Evolutionary conservation across 306 rosid genomes (phyloP), one percentile per base, ranked within the genome.

Genomic region (Cucurbita maxima): DNA sequence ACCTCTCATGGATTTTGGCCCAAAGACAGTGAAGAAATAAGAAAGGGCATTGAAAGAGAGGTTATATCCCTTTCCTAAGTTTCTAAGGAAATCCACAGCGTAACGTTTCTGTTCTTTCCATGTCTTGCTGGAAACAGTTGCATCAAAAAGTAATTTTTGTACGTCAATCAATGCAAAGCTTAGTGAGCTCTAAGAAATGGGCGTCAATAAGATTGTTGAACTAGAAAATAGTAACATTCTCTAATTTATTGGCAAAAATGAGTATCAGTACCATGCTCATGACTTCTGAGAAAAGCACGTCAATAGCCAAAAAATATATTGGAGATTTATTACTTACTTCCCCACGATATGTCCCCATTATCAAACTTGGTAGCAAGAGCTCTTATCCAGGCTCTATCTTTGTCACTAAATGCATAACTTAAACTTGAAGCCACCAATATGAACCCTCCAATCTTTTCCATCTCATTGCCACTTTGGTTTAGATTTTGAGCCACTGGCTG

Each of bases 321-420:
- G 18, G 18, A 72, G 61, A 53, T 18, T 53, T 10, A 54, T 56
- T 72, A 54, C 76, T 72, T 10, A 51, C 12, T 16, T 67, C 72
- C 50, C n/a, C 38, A 11, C 0, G 18, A 69, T 10, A 18, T 18
- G 74, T 16, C 57, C 53, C 79, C 76, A 72, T 87, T 84, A 75
- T 73, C 76, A 38, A 91, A 76, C 77, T 91, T 94, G 68, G 82
- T 86, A 67, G 91, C 92, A 69, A 89, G 79, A 71, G 92, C 91
- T 74, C 84, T 78, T 72, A 89, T 83, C 99, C 97, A 90, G 72
- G 95, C 89, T 85, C 81, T 85, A 75, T 91, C 96, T 78, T 89
- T 94, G 44, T 75, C 69, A n/a, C 86, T 75, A 78, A 84, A 91
- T 48, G 99, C 92, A 85, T 90, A 89, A 54, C 89, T 85, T 79